phyloP scores from a whole-genome alignment of 768 basidiomycete genomes.

The Leccinum obscurum region DNA sequence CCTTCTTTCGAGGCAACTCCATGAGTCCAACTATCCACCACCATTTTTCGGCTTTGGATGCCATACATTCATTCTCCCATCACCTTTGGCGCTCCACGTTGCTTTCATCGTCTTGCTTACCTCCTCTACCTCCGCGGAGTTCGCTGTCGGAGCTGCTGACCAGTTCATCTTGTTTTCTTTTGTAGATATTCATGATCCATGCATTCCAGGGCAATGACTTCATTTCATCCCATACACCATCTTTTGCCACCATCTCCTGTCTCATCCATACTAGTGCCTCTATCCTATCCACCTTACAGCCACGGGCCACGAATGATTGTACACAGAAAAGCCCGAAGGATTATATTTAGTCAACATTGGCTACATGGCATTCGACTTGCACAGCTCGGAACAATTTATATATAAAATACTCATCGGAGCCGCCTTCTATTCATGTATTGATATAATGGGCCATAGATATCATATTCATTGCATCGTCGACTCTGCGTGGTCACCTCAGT shows the following conservation, averaged over 20 bases:
- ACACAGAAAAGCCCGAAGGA: conserved; percentile 7
- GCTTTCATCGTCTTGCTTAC: background rate
- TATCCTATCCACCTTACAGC: background rate
- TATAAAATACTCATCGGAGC: background rate
- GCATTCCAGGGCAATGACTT: background rate
- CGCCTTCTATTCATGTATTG: background rate
- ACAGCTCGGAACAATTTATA: conserved; percentile 3
- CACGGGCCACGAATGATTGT: conserved; percentile 8
- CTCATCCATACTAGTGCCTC: conserved; percentile 5
- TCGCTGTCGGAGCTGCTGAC: background rate
- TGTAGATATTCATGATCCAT: conserved; percentile 13
- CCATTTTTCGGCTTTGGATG: background rate
- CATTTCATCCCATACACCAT: conserved; percentile 9
- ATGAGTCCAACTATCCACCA: background rate
- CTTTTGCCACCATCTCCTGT: conserved; percentile 9
- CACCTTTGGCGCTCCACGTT: background rate
- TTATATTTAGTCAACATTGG: conserved; percentile 7
- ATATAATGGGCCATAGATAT: conserved; percentile 1
- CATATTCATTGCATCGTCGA: background rate
- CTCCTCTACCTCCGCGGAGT: background rate
- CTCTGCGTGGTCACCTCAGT: background rate
- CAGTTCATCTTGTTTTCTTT: background rate
- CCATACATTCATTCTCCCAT: background rate
- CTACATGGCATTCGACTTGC: conserved; percentile 5
- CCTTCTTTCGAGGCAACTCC: background rate